phyloP scores from a whole-genome alignment of 2,329 filamentous ascomycete species.

The Chrysoporthe cubensis region DNA sequence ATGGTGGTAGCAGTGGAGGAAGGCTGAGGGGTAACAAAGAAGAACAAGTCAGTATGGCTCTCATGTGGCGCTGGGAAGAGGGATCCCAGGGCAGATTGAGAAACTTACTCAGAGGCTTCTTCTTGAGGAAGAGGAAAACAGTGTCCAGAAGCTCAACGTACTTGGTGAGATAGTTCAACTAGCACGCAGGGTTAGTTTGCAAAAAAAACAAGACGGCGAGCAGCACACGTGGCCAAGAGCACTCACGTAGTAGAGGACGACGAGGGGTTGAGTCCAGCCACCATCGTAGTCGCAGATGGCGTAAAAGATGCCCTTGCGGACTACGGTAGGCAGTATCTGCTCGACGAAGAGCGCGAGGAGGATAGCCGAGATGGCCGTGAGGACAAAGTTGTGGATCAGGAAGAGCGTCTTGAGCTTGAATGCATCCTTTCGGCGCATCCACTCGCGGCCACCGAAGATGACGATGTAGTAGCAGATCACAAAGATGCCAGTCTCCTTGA shows the following conservation, averaged over 20 bases:
- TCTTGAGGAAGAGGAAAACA: conserved; percentile 97
- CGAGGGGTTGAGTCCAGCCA: conserved; percentile 91
- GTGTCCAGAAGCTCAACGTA: conserved; percentile 96
- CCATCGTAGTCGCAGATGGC: conserved; percentile 81
- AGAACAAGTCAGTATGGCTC: conserved; percentile 36
- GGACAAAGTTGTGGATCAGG: conserved; percentile 94
- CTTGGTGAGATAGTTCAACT: conserved; percentile 98
- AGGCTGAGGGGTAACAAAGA: conserved; percentile 55
- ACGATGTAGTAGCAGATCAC: conserved; percentile 88
- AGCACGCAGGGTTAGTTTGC: conserved; percentile 41
- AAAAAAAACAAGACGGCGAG: not conserved
- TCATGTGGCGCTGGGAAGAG: not conserved
- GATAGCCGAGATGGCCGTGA: conserved; percentile 81
- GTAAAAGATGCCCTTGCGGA: conserved; percentile 81
- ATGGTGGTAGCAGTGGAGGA: conserved; percentile 99
- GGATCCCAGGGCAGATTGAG: not conserved
- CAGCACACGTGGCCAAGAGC: not conserved
- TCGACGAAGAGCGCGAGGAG: conserved; percentile 87
- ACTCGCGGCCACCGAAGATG: conserved; percentile 89
- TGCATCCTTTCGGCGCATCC: conserved; percentile 85
- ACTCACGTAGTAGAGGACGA: conserved; percentile 95
- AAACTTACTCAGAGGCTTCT: conserved; percentile 86
- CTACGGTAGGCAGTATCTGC: conserved; percentile 84
- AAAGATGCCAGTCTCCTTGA: conserved; percentile 79
- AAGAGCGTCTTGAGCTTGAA: conserved; percentile 89